Conservation (phyloP, 169 alveolate genomes). For the Babesia sp. region DNA sequence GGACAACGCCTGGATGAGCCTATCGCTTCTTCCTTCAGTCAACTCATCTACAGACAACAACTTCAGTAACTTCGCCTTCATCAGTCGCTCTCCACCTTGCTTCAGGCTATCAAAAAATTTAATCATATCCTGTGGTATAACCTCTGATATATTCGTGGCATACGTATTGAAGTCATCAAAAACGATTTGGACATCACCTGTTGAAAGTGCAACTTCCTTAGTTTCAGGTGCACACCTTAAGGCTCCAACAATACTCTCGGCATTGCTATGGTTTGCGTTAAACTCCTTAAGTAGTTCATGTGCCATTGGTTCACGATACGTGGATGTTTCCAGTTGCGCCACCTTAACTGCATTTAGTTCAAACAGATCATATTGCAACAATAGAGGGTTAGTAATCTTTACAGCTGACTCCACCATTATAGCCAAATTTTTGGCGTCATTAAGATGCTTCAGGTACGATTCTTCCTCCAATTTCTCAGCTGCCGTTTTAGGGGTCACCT, state of each 20-base stretch:
- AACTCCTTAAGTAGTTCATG: not conserved
- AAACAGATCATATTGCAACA: not conserved
- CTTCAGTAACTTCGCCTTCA: too few species aligned
- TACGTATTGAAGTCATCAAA: too few species aligned
- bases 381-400: not conserved
- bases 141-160: too few species aligned
- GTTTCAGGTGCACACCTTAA: not conserved
- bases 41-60: not conserved
- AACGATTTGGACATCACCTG: too few species aligned
- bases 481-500: not conserved
- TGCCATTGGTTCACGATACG: not conserved
- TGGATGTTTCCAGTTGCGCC: not conserved
- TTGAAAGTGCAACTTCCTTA: not conserved
- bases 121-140: too few species aligned
- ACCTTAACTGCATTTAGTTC: not conserved
- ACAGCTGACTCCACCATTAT: not conserved
- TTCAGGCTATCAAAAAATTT: too few species aligned
- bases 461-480: not conserved
- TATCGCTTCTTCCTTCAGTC: not conserved
- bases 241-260: not conserved
- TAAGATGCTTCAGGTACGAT: not conserved
- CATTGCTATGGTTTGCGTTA: not conserved
- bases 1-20: not conserved
- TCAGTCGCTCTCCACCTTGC: too few species aligned
- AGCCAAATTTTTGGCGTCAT: not conserved